Base-by-base conservation (phyloP, 1,284 basidiomycete species). In the Mycena sp. region DNA sequence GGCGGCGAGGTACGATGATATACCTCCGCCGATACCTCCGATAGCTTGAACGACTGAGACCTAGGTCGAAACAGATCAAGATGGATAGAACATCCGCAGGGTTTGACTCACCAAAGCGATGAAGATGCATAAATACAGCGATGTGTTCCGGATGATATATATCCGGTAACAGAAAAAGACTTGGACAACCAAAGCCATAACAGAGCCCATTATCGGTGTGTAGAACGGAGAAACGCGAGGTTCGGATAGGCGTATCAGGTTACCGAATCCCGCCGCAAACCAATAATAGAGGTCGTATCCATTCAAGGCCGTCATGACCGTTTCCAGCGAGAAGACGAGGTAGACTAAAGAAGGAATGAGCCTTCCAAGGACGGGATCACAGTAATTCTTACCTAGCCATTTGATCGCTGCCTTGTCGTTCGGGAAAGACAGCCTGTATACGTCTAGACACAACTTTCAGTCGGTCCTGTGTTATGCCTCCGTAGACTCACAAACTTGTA, bases 291-390 rank as follows among this genome's bases (percentile, higher is more conserved):
- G 19, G 29, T 66, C 64, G 28, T 40, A 44, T 32, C 64, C 64
- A 21, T 66, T 66, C 19, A 66, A 40, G 10, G 61, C 55, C n/a
- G 64, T 66, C 52, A 63, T 43, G 35, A 62, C 64, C 9, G 64
- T 66, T 52, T 66, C 64, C 1, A 35, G n/a, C 30, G 63, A 14
- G 46, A 62, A 56, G 26, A 66, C 54, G 23, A 45, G 19, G 30
- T 63, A 62, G 6, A 66, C 64, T 64, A n/a, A 23, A 32, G 40
- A 23, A 28, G 4, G 16, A 23, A 14, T 59, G 21, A 58, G 57
- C 26, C 9, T 35, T 21, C 17, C 12, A 19, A 23, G 30, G 25
- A 25, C 2, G 9, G 4, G 23, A 4, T 4, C 21, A 16, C 12
- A 2, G 26, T 17, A 3, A 11, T 16, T 2, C 58, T 16, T 50